phyloP scores from a whole-genome alignment of 768 basidiomycete species.

The Favolaschia claudopus region DNA sequence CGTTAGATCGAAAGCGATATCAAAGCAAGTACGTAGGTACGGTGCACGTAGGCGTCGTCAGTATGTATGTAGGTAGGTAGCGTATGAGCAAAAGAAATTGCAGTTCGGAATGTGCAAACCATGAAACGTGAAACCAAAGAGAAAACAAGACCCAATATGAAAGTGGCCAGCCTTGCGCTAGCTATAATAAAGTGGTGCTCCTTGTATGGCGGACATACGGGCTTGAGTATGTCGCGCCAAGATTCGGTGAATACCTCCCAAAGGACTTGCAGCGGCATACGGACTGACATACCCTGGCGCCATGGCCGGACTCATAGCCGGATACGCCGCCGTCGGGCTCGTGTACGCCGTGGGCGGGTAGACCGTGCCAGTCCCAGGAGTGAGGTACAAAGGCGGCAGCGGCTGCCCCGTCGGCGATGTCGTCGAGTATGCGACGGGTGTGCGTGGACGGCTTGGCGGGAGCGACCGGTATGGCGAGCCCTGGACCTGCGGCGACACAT shows the following conservation, averaged over 20 bases:
- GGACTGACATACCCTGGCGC: too few species aligned
- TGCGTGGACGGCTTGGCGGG: constrained; percentile 13
- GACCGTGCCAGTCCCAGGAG: neutral
- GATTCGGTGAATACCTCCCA: neutral
- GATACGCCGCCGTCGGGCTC: neutral
- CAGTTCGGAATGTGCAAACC: too few species aligned
- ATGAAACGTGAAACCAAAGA: neutral
- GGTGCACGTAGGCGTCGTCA: too few species aligned
- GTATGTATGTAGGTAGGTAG: too few species aligned
- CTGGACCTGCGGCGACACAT: neutral
- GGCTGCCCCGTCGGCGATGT: constrained; percentile 1
- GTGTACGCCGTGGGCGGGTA: constrained; percentile 2
- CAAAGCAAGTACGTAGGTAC: too few species aligned
- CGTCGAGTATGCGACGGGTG: constrained; percentile 6
- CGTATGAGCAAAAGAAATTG: too few species aligned
- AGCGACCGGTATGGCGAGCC: constrained; percentile 14
- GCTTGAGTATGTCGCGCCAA: too few species aligned
- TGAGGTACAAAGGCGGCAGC: neutral
- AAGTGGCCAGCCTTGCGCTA: constrained; percentile 1
- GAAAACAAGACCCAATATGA: neutral
- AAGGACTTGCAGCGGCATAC: neutral
- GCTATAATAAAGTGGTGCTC: neutral
- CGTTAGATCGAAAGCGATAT: too few species aligned
- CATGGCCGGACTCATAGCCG: too few species aligned
- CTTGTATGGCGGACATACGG: constrained; percentile 6